Conservation (phyloP, 768 basidiomycete genomes). For the Dacryopinax primogenitus region DNA sequence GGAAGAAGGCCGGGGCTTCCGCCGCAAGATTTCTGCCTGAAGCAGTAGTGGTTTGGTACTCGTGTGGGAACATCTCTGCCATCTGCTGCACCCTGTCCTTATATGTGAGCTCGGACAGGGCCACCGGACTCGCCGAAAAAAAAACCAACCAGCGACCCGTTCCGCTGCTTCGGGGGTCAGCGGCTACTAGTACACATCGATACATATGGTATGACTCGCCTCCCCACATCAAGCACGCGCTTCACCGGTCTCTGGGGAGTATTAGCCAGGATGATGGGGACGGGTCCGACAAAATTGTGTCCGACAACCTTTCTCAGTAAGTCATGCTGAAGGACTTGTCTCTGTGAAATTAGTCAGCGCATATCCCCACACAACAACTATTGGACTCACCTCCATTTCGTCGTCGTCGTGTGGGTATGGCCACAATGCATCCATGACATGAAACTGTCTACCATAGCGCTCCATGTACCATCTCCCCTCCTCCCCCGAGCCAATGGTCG, state of each 20-base stretch:
- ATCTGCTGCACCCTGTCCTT: conserved; percentile 6
- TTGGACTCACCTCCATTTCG: background rate
- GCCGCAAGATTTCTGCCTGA: background rate
- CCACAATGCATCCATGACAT: conserved; percentile 3
- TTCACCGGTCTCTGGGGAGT: conserved; percentile 4
- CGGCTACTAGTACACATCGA: background rate
- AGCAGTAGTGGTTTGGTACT: background rate
- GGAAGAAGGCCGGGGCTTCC: background rate
- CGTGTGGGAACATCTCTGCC: conserved; percentile 7
- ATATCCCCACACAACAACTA: background rate
- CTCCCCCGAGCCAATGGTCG: background rate
- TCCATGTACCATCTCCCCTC: conserved; percentile 2
- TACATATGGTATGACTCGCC: background rate
- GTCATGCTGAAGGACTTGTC: background rate
- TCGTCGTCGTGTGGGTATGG: conserved; percentile 5
- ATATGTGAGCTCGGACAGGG: conserved; percentile 4
- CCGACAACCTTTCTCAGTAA: background rate
- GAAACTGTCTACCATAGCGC: background rate
- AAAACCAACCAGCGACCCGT: conserved; percentile 8
- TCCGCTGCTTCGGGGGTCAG: background rate
- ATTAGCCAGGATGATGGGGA: background rate
- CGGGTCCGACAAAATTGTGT: background rate
- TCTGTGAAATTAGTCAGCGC: background rate
- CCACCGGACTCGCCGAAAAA: background rate
- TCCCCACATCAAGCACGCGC: background rate